Percentiles rank a stretch among this genome's conserved stretches.
Evolutionary conservation across 208 protist genomes (phyloP).

Genomic region (Trichomonas tenax): DNA sequence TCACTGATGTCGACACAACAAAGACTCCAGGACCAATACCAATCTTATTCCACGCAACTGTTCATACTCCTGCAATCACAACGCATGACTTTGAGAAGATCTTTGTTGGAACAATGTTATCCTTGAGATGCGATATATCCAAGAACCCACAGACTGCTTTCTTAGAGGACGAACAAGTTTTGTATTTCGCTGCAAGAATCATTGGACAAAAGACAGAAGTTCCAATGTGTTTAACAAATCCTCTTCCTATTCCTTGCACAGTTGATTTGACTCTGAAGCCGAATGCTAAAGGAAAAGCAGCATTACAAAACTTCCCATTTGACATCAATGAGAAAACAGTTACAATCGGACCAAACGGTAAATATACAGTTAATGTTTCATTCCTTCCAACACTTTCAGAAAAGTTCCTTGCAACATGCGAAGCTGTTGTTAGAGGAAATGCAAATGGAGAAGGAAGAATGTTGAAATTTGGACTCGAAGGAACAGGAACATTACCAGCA

Average conservation of each 20-base stretch:
- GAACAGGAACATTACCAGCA: not conserved
- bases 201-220: not conserved
- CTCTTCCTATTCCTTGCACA: not conserved
- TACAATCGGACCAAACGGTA: not conserved
- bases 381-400: not conserved
- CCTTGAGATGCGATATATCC: not conserved
- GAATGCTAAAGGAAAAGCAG: not conserved
- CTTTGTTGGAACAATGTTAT: not conserved
- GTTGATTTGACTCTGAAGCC: not conserved
- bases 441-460: not conserved
- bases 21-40: not conserved
- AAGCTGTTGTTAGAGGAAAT: not conserved
- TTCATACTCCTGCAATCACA: not conserved
- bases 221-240: not conserved
- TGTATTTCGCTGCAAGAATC: not conserved
- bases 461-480: not conserved
- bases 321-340: not conserved
- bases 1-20: not conserved
- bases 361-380: not conserved
- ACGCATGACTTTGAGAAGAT: not conserved
- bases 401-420: not conserved
- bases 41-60: not conserved
- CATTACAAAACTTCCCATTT: not conserved
- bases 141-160: not conserved
- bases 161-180: not conserved